phyloP scores from a whole-genome alignment of 2,329 filamentous ascomycete species.

The Colletotrichum theobromicola region DNA sequence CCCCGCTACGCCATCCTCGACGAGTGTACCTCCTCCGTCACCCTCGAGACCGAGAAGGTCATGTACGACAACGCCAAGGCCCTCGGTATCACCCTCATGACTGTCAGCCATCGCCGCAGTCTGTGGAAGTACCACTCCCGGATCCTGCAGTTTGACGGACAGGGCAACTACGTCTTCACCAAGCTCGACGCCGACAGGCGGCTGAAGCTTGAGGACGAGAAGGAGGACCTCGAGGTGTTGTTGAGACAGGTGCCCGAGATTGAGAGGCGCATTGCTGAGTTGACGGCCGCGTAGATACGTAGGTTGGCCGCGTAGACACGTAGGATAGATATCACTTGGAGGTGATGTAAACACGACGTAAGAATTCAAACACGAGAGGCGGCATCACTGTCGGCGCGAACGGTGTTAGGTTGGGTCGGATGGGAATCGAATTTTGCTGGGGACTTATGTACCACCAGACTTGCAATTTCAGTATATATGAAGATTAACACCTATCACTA shows the following conservation, averaged over 20 bases:
- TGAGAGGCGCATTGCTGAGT: slow-evolving; percentile 81
- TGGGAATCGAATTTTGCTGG: neutral
- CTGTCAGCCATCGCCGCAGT: slow-evolving; percentile 87
- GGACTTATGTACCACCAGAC: neutral
- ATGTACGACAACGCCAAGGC: slow-evolving; percentile 98
- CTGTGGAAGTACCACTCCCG: slow-evolving; percentile 96
- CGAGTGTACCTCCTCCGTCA: slow-evolving; percentile 96
- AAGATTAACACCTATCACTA: neutral
- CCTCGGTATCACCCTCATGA: slow-evolving; percentile 94
- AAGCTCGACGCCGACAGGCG: slow-evolving; percentile 86
- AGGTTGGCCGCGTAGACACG: slow-evolving; percentile 34
- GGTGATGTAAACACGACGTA: neutral
- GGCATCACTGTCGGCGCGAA: neutral
- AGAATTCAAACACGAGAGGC: neutral
- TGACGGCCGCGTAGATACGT: slow-evolving; percentile 63
- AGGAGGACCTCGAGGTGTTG: slow-evolving; percentile 88
- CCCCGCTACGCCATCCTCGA: slow-evolving; percentile 95
- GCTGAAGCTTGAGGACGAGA: slow-evolving; percentile 90
- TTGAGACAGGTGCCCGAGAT: slow-evolving; percentile 87
- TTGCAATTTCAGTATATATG: neutral
- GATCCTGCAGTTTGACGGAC: slow-evolving; percentile 96
- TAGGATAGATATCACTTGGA: neutral
- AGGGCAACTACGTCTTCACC: slow-evolving; percentile 90
- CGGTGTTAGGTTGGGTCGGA: neutral
- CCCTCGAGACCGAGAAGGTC: slow-evolving; percentile 88